Evolutionary conservation across 805 yeast species (phyloP).

Genomic region (Kodamaea hsintzibuensis): DNA sequence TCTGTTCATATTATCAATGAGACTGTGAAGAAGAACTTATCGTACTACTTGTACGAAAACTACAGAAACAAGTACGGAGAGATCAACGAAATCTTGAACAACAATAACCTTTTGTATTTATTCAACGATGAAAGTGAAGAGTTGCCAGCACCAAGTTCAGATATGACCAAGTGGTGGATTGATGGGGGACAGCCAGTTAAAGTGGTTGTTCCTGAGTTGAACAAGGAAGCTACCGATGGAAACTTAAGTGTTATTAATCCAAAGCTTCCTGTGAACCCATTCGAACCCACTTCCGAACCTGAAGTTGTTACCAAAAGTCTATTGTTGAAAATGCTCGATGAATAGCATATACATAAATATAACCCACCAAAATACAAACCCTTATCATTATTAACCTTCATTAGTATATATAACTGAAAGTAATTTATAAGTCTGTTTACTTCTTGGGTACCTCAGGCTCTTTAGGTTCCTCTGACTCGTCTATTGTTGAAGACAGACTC

Average conservation of each 20-base stretch:
- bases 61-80: constrained; percentile 48
- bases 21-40: constrained; percentile 51
- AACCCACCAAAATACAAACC: not conserved
- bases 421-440: not conserved
- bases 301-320: constrained; percentile 45
- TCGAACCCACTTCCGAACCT: constrained; percentile 50
- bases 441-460: not conserved
- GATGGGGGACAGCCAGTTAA: constrained; percentile 75
- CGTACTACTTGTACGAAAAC: constrained; percentile 58
- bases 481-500: not conserved
- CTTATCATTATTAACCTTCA: not conserved
- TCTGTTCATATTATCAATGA: constrained; percentile 68
- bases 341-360: not conserved
- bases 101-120: constrained; percentile 24
- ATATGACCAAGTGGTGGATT: constrained; percentile 87
- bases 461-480: not conserved
- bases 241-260: constrained; percentile 61
- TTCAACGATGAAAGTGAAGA: constrained; percentile 36
- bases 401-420: too few relatives aligned
- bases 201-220: constrained; percentile 52
- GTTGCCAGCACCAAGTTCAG: constrained; percentile 90
- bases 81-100: constrained; percentile 36
- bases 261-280: constrained; percentile 69
- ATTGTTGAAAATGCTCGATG: constrained; percentile 11
- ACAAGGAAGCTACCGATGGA: constrained; percentile 22